Evolutionary conservation across 768 basidiomycete genomes (phyloP).

Genomic region (Kwoniella heveanensis): DNA sequence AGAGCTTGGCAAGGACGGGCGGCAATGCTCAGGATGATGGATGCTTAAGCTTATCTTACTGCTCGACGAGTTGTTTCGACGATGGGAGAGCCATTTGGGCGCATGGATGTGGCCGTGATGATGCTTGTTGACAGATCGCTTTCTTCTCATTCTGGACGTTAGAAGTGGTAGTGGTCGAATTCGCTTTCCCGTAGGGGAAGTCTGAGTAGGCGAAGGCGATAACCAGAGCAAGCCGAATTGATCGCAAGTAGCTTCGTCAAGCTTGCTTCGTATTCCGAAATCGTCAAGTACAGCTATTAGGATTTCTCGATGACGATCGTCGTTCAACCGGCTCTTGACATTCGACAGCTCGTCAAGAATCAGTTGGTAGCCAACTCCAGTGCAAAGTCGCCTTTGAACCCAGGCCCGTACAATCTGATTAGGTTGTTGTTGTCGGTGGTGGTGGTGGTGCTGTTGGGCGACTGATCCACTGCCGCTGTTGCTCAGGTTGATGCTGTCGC

Average conservation of each 20-base stretch:
- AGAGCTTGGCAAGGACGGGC: slow-evolving; percentile 6
- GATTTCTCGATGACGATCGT: background rate
- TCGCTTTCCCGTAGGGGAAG: background rate
- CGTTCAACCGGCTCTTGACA: slow-evolving; percentile 2
- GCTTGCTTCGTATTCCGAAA: slow-evolving; percentile 1
- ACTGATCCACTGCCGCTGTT: background rate
- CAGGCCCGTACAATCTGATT: slow-evolving; percentile 3
- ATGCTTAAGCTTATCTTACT: slow-evolving; percentile 3
- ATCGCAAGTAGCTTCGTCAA: slow-evolving; percentile 4
- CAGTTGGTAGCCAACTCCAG: slow-evolving; percentile 4
- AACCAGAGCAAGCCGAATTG: slow-evolving; percentile 19
- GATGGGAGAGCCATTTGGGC: slow-evolving; percentile 17
- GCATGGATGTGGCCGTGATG: background rate
- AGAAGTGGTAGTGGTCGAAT: slow-evolving; percentile 7
- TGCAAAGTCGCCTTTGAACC: slow-evolving; percentile 14
- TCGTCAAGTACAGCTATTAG: background rate
- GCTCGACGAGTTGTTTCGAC: slow-evolving; percentile 10
- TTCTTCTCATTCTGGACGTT: slow-evolving; percentile 12
- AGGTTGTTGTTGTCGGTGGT: background rate
- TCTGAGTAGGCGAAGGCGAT: background rate
- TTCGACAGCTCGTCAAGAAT: slow-evolving; percentile 5
- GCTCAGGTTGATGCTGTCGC: background rate
- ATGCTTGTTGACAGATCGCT: background rate
- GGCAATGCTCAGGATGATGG: background rate
- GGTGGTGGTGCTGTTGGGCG: background rate